Conservation (phyloP, 1,139 yeast species). For the Lodderomyces metapsilosis region DNA sequence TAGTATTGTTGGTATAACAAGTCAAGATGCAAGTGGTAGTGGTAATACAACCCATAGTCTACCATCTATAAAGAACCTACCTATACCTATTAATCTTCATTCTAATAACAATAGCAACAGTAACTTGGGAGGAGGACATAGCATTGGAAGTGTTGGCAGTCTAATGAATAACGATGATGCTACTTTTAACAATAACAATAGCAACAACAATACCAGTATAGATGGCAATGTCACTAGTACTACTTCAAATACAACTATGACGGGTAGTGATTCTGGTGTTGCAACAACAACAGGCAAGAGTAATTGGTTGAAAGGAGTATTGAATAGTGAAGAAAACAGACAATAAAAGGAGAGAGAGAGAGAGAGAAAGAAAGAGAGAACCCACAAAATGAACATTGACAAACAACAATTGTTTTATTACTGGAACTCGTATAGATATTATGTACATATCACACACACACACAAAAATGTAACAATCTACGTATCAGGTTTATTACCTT, state of each 20-base stretch:
- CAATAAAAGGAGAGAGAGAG: neutral
- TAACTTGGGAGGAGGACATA: neutral
- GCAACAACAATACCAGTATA: neutral
- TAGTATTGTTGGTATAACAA: no score
- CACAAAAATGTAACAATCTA: no score
- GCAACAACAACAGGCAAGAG: constrained; percentile 6
- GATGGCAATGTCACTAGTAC: no score
- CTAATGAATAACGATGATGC: constrained; percentile 1
- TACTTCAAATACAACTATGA: neutral
- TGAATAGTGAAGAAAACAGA: constrained; percentile 13
- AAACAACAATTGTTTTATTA: no score
- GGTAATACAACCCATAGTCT: constrained; percentile 4
- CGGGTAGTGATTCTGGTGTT: neutral
- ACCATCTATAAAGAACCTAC: constrained; percentile 10
- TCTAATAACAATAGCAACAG: neutral
- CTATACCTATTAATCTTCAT: constrained; percentile 5
- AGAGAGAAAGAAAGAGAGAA: no score
- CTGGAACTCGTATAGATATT: neutral
- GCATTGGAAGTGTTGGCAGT: neutral
- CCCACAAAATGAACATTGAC: no score
- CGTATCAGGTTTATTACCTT: no score
- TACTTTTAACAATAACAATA: no score
- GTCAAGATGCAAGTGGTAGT: neutral
- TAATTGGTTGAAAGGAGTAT: constrained; percentile 18
- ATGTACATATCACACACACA: no score